Conservation (phyloP, 179 eudicot genomes). For the Sideroxylon spinosum region DNA sequence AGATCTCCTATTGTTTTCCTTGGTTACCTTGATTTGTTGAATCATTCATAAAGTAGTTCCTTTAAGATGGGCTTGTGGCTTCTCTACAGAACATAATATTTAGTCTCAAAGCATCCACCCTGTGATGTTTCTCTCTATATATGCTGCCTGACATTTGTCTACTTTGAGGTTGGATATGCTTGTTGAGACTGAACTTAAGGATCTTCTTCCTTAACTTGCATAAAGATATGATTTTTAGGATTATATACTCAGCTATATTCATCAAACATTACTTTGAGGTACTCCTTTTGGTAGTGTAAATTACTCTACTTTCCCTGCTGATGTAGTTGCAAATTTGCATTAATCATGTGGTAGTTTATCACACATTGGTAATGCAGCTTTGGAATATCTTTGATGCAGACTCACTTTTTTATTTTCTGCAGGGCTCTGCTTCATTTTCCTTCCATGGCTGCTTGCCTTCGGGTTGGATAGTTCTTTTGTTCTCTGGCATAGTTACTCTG, state of each 20-base stretch:
- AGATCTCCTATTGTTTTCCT: conserved; percentile 1
- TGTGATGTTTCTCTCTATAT: neutral
- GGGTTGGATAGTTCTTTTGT: conserved; percentile 60
- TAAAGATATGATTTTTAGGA: conserved; percentile 84
- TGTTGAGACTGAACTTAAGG: conserved; percentile 3
- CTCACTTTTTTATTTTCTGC: conserved; percentile 11
- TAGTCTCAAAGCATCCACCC: neutral
- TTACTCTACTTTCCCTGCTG: conserved; percentile 8
- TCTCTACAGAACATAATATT: neutral
- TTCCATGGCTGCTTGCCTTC: conserved; percentile 78
- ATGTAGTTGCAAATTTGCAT: neutral
- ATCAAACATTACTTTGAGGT: conserved; percentile 89
- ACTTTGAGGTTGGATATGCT: neutral
- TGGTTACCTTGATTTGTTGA: neutral
- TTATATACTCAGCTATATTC: conserved; percentile 74
- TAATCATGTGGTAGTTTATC: neutral
- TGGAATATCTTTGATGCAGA: neutral
- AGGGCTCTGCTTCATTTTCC: conserved; percentile 78
- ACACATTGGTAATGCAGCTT: neutral
- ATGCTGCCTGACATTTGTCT: neutral
- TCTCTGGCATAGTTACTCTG: conserved; percentile 55
- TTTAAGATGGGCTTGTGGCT: neutral
- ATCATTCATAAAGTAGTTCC: neutral
- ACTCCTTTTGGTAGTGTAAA: conserved; percentile 12
- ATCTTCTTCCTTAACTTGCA: conserved; percentile 42